Conservation (phyloP, 2,329 filamentous ascomycete genomes). For the Podosphaera xanthii region DNA sequence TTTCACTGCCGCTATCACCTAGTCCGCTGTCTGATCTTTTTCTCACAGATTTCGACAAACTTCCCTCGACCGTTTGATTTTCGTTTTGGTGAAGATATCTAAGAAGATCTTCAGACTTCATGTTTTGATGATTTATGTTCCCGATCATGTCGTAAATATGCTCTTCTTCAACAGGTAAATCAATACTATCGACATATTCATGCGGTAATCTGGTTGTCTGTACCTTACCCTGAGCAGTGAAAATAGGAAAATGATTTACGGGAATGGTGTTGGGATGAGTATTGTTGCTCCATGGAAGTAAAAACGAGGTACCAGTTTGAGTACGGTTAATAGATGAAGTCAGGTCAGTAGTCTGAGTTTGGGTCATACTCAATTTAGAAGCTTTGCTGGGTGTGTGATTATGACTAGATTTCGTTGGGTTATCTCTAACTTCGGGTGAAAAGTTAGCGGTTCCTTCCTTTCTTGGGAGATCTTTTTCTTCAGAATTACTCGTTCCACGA, state of each 20-base stretch:
- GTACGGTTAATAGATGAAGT: neutral
- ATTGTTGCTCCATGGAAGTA: neutral
- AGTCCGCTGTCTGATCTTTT: constrained; percentile 1
- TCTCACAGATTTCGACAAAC: neutral
- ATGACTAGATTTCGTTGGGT: neutral
- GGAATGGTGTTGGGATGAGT: constrained; percentile 21
- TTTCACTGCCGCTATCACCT: neutral
- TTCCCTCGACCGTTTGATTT: neutral
- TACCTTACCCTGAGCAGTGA: constrained; percentile 25
- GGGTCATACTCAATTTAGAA: neutral
- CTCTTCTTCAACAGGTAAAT: constrained; percentile 38
- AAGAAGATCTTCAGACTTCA: neutral
- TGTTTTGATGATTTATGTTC: constrained; percentile 20
- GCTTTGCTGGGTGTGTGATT: neutral
- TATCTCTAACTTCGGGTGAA: neutral
- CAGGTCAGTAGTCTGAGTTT: neutral
- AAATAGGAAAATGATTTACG: constrained; percentile 17
- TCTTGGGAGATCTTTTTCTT: neutral
- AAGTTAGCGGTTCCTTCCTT: neutral
- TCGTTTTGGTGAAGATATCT: neutral
- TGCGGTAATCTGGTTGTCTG: constrained; percentile 29
- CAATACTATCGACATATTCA: constrained; percentile 26
- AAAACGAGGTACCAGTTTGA: neutral
- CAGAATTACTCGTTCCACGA: neutral
- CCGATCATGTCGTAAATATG: constrained; percentile 36